These are phyloP conservation scores for Nyctanthes arbortristis DNA, from an alignment of 257 asterid species.

Conservation along the genomic window DNA sequence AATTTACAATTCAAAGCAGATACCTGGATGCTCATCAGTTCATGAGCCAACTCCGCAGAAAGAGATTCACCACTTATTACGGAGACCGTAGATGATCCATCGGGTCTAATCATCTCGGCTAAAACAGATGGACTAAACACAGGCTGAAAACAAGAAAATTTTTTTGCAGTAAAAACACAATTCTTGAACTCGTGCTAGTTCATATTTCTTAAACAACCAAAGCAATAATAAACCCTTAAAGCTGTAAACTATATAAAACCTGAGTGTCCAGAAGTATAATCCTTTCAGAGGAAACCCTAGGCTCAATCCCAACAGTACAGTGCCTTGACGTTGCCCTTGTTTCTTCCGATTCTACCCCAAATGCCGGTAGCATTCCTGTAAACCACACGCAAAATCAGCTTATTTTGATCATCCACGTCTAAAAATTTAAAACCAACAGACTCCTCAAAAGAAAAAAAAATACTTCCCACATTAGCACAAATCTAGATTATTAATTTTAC, in stretches of 20 bases:
- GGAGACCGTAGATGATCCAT: slow-evolving; percentile 80
- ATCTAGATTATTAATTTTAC: neutral
- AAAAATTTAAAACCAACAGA: slow-evolving; percentile 9
- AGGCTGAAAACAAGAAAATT: slow-evolving; percentile 57
- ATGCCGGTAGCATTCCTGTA: slow-evolving; percentile 88
- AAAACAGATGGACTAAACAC: slow-evolving; percentile 86
- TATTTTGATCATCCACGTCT: neutral
- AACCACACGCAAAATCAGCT: slow-evolving; percentile 11
- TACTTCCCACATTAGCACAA: neutral
- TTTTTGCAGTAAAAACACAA: neutral
- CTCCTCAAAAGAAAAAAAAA: neutral
- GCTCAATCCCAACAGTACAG: slow-evolving; percentile 85
- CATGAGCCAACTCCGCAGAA: slow-evolving; percentile 92
- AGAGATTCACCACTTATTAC: slow-evolving; percentile 74
- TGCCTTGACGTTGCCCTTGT: slow-evolving; percentile 84
- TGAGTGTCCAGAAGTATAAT: slow-evolving; percentile 95
- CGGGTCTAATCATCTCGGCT: slow-evolving; percentile 94
- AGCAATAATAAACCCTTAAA: neutral
- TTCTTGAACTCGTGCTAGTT: neutral
- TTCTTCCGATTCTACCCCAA: slow-evolving; percentile 79
- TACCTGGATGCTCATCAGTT: slow-evolving; percentile 96
- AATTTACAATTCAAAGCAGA: slow-evolving; percentile 18
- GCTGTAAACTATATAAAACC: slow-evolving; percentile 38
- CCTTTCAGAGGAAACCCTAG: slow-evolving; percentile 83
- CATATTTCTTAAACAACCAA: slow-evolving; percentile 8